These are phyloP conservation scores for Periconia digitata DNA, from an alignment of 2,329 filamentous ascomycete genomes.

Conservation along the genomic window DNA sequence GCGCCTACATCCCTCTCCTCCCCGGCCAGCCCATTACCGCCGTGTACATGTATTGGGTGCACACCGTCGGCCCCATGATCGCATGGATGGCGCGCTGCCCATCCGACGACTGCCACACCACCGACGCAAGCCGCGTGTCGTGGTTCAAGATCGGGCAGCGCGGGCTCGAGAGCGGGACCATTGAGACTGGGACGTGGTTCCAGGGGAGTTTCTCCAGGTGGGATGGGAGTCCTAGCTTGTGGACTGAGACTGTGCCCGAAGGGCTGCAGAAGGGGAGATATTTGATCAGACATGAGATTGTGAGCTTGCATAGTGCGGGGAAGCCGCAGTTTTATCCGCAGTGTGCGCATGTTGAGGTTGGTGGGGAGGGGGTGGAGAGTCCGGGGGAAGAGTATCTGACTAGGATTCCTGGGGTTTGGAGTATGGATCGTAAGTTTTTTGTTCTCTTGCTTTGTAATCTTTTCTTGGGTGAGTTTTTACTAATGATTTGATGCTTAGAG, in stretches of 20 bases:
- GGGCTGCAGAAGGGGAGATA: conserved; percentile 25
- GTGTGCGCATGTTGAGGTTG: conserved; percentile 32
- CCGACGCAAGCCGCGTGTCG: conserved; percentile 12
- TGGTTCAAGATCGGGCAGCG: conserved; percentile 36
- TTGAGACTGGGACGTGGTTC: conserved; percentile 30
- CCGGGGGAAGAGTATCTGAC: conserved; percentile 24
- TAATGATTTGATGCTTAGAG: conserved; percentile 16
- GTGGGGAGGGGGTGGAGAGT: conserved; percentile 14
- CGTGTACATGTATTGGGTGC: conserved; percentile 31
- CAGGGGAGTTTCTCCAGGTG: conserved; percentile 25
- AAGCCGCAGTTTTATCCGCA: conserved; percentile 34
- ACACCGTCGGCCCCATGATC: conserved; percentile 35
- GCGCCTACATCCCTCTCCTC: conserved; percentile 25
- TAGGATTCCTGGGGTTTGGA: conserved; percentile 34
- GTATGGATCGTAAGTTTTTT: conserved; percentile 29
- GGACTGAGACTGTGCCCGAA: conserved; percentile 25
- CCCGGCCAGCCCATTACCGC: conserved; percentile 30
- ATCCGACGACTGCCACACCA: conserved; percentile 21
- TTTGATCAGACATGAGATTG: conserved; percentile 32
- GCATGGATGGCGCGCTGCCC: conserved; percentile 30
- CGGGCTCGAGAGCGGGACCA: conserved; percentile 21
- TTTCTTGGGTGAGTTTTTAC: neutral
- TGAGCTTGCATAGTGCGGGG: conserved; percentile 30
- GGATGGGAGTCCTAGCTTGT: conserved; percentile 29
- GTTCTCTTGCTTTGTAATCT: neutral